These are phyloP conservation scores for Helminthosporium solani DNA, from an alignment of 2,329 filamentous ascomycete species.

Conservation along the genomic window DNA sequence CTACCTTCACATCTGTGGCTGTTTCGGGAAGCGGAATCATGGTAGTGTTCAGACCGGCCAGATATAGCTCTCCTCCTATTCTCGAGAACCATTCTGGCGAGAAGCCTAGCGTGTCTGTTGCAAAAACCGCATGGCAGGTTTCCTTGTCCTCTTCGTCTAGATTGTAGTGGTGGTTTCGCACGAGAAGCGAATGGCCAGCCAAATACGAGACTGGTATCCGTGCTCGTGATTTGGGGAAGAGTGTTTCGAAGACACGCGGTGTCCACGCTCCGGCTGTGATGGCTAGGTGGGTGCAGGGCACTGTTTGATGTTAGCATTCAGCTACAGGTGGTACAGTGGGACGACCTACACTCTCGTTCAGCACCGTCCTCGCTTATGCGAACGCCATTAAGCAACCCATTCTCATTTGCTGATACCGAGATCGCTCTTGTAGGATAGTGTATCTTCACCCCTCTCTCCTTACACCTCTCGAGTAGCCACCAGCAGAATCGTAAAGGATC, in stretches of 20 bases:
- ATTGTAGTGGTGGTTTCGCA: constrained; percentile 60
- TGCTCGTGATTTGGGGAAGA: constrained; percentile 61
- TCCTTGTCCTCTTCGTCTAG: constrained; percentile 43
- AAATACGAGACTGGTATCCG: constrained; percentile 61
- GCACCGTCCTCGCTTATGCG: constrained; percentile 51
- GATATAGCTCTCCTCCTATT: constrained; percentile 66
- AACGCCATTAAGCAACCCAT: constrained; percentile 55
- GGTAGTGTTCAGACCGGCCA: constrained; percentile 69
- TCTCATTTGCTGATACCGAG: constrained; percentile 53
- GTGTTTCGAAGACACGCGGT: constrained; percentile 59
- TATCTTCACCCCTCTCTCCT: constrained; percentile 62
- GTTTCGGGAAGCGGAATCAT: constrained; percentile 60
- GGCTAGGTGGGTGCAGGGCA: constrained; percentile 66
- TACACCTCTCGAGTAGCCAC: constrained; percentile 62
- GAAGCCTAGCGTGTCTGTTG: constrained; percentile 58
- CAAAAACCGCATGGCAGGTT: constrained; percentile 69
- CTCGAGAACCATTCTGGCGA: constrained; percentile 72
- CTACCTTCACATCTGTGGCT: constrained; percentile 54
- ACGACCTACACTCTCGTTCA: constrained; percentile 44
- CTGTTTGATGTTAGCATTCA: constrained; percentile 23
- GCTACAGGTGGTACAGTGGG: not conserved
- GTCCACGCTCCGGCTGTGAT: constrained; percentile 74
- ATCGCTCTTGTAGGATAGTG: constrained; percentile 64
- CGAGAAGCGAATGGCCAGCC: constrained; percentile 71
- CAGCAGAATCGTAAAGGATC: constrained; percentile 67